Percentiles rank a stretch among this genome's conserved stretches.
These are phyloP conservation scores for Bromus sterilis DNA, from an alignment of 176 grass and related monocot species.

Conservation along the genomic window DNA sequence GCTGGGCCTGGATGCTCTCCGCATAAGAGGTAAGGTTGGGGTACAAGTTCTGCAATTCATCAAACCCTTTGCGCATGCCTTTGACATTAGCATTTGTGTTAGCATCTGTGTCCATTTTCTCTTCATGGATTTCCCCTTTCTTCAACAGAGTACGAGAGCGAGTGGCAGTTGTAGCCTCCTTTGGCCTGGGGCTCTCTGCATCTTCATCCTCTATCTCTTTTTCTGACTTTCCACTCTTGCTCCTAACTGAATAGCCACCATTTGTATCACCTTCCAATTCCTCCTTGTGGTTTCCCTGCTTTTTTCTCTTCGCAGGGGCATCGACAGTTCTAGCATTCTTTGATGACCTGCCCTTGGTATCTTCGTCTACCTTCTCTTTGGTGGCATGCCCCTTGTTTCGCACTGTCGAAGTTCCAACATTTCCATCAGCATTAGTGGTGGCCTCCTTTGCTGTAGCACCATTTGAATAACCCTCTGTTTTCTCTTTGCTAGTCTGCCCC, in stretches of 20 bases:
- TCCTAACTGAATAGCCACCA: neutral
- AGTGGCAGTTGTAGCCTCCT: neutral
- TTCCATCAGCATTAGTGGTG: neutral
- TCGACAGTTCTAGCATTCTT: neutral
- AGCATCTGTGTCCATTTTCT: slow-evolving; percentile 6
- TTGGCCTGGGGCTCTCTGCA: neutral
- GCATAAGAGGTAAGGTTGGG: slow-evolving; percentile 29
- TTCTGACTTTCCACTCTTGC: neutral
- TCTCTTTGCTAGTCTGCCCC: slow-evolving; percentile 11
- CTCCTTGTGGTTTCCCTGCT: neutral
- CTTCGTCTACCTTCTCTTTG: neutral
- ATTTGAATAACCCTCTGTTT: neutral
- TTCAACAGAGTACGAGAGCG: neutral
- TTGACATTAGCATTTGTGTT: neutral
- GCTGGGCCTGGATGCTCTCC: slow-evolving; percentile 2
- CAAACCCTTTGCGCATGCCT: neutral
- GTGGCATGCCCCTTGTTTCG: neutral
- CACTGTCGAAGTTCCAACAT: neutral
- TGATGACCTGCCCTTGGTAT: neutral
- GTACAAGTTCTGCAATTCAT: slow-evolving; percentile 24
- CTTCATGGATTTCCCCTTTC: neutral
- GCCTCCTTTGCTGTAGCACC: neutral
- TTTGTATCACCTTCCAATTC: neutral
- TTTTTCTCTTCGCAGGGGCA: neutral
- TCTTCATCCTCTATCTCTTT: slow-evolving; percentile 7